Base-by-base conservation (phyloP, 2,329 filamentous ascomycete species). In the Epicoccum sorghinum region DNA sequence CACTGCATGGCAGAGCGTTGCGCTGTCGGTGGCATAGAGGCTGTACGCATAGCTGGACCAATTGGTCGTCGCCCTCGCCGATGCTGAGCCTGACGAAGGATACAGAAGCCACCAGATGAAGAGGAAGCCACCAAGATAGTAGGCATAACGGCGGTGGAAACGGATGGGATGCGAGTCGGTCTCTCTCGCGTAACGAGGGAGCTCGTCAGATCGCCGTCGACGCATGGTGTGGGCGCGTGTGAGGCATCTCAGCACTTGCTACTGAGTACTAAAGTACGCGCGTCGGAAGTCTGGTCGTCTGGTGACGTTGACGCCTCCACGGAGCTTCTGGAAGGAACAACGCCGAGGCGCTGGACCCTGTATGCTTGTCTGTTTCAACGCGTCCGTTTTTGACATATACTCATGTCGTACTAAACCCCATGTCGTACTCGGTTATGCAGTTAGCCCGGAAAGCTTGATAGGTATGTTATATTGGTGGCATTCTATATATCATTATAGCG, bases 11-110 rank as follows among this genome's bases (percentile, higher is more conserved):
- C 78, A 80, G 18, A 80, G 69, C 24, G 75, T 73, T 33, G 73
- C 67, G 47, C 67, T 68, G 54, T 78, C 73, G 7, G 76, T 79
- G 36, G 75, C 76, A 60, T 78, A 79, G 37, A 77, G 67, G 30
- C 71, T 74, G 58, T 79, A 79, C 13, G 78, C 78, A 54, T 69
- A 78, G 22, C 65, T 67, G 7, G 61, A 69, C 75, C 76, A 78
- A 49, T 76, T 71, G 13, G 25, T 53, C 13, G 49, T 36, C 7
- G 30, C 48, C 18, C 59, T 56, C 10, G 38, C 29, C 22, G 54
- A 50, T 18, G 55, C 50, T 40, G 56, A 32, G 25, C 50, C 51
- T 46, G 56, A 48, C 29, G 55, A 58, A 7, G 66, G 65, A 43
- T 67, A 67, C 43, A 68, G 40, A 30, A 70, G 29, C 65, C 67